These are phyloP conservation scores for Trichoderma orchidacearum DNA, from an alignment of 495 filamentous ascomycete genomes.

Conservation along the genomic window DNA sequence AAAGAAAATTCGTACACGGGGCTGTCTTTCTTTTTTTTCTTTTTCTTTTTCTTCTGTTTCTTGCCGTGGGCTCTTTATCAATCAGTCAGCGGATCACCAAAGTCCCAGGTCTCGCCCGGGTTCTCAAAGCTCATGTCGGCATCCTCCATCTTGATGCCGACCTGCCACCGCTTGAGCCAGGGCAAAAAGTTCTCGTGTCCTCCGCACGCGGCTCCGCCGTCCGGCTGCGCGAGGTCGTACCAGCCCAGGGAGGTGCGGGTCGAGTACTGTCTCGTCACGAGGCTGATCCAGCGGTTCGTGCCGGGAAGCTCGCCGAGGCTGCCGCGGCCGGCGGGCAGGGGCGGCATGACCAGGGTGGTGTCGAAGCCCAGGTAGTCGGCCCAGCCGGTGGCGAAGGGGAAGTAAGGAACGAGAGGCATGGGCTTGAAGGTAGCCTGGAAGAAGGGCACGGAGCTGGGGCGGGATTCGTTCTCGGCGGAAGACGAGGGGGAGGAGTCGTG, in stretches of 20 bases:
- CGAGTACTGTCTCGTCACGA: slow-evolving; percentile 11
- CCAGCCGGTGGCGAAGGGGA: slow-evolving; percentile 24
- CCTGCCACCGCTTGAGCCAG: slow-evolving; percentile 25
- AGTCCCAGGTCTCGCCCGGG: slow-evolving; percentile 14
- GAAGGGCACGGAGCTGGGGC: slow-evolving; percentile 14
- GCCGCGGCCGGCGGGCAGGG: slow-evolving; percentile 21
- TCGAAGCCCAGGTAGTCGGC: slow-evolving; percentile 20
- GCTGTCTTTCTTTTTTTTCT: background rate
- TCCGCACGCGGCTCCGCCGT: slow-evolving; percentile 6
- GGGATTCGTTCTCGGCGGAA: slow-evolving; percentile 10
- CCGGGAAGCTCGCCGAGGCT: slow-evolving; percentile 18
- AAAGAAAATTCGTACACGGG: too few relatives aligned
- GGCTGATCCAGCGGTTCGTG: slow-evolving; percentile 19
- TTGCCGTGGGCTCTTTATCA: too few relatives aligned
- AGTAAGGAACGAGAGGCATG: slow-evolving; percentile 23
- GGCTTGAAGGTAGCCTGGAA: slow-evolving; percentile 28
- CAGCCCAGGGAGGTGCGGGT: slow-evolving; percentile 15
- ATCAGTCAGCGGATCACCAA: background rate
- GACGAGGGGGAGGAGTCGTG: slow-evolving; percentile 11
- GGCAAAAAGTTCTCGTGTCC: slow-evolving; percentile 29
- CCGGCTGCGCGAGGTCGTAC: slow-evolving; percentile 25
- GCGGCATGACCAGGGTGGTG: slow-evolving; percentile 25
- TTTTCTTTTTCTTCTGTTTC: background rate
- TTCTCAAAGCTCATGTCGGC: slow-evolving; percentile 20
- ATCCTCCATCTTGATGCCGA: slow-evolving; percentile 29